These are phyloP conservation scores for Oryza coarctata DNA, from an alignment of 176 grass and related monocot genomes.

Conservation along the genomic window DNA sequence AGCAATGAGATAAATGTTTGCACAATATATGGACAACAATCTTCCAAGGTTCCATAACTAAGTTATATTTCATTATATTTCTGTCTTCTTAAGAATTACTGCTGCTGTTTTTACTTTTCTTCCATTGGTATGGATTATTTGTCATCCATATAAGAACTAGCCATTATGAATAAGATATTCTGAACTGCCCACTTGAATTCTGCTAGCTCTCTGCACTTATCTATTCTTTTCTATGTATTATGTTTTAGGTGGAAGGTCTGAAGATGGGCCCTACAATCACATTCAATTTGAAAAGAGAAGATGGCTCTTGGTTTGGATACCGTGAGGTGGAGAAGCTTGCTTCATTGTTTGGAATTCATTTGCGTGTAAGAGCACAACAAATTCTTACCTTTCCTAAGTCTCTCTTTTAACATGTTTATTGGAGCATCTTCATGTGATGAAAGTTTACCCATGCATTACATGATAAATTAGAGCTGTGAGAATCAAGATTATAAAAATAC, in stretches of 20 bases:
- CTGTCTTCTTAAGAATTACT: not conserved
- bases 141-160: not conserved
- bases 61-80: constrained; percentile 6
- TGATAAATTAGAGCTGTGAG: not conserved
- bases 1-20: constrained; percentile 73
- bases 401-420: not conserved
- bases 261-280: constrained; percentile 77
- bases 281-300: constrained; percentile 99
- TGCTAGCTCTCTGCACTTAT: constrained; percentile 1
- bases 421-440: not conserved
- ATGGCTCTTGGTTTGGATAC: constrained; percentile 83
- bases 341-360: constrained; percentile 78
- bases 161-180: constrained; percentile 23
- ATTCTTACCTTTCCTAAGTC: not conserved
- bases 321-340: constrained; percentile 89
- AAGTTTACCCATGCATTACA: not conserved
- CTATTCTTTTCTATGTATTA: constrained; percentile 2
- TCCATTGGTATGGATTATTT: not conserved
- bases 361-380: constrained; percentile 65
- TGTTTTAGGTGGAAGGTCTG: constrained; percentile 45
- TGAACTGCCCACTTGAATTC: not conserved
- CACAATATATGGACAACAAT: constrained; percentile 61
- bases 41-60: constrained; percentile 45
- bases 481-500: not conserved
- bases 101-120: constrained; percentile 1